A percentile compares a stretch with the other conserved stretches of the same genome.
Evolutionary conservation across 768 basidiomycete species (phyloP).

Genomic region (Kwoniella mangroviensis): DNA sequence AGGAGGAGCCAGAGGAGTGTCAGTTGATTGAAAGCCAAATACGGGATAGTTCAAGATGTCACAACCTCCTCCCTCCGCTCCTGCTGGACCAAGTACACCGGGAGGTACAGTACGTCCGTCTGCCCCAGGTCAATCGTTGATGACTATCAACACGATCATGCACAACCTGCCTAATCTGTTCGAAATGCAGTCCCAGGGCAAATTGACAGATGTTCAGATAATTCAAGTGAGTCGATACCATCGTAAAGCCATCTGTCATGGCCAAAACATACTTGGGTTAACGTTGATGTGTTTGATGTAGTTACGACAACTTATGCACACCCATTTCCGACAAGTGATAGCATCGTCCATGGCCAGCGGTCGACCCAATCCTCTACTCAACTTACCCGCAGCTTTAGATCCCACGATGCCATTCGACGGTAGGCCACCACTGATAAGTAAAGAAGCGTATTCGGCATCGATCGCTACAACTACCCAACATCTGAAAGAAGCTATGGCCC

Average conservation of each 20-base stretch:
- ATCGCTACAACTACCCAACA: constrained; percentile 19
- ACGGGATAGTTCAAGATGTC: not conserved
- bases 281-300: not conserved
- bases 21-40: not conserved
- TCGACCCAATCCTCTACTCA: constrained; percentile 27
- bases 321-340: constrained; percentile 28
- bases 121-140: not conserved
- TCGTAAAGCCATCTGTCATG: not conserved
- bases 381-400: constrained; percentile 23
- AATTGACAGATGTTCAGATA: constrained; percentile 11
- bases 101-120: constrained; percentile 9
- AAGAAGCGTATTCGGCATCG: constrained; percentile 16
- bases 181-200: constrained; percentile 14
- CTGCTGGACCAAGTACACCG: constrained; percentile 11
- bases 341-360: constrained; percentile 2
- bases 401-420: constrained; percentile 22
- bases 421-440: constrained; percentile 18
- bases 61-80: constrained; percentile 1
- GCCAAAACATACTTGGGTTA: not conserved
- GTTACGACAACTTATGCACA: constrained; percentile 29
- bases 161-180: constrained; percentile 30
- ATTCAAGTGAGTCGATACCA: constrained; percentile 18
- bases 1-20: not conserved
- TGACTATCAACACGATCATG: constrained; percentile 26
- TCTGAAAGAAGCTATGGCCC: constrained; percentile 15